These are phyloP conservation scores for Colletotrichum tanaceti DNA, from an alignment of 2,329 filamentous ascomycete species.

Conservation along the genomic window DNA sequence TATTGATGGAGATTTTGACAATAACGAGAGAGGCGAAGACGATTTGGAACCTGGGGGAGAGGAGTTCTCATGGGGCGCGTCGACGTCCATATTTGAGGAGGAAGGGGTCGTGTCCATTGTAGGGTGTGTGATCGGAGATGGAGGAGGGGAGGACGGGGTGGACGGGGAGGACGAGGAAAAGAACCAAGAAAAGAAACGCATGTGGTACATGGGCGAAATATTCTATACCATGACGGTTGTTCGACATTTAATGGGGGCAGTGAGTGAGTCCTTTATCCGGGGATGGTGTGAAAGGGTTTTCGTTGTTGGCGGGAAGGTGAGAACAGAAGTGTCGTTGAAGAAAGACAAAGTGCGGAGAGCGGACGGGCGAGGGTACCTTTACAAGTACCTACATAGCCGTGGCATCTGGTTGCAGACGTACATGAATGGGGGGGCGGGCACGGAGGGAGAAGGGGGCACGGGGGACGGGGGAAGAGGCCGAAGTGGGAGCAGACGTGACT, in stretches of 20 bases:
- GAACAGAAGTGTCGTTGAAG: constrained; percentile 41
- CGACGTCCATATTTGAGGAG: constrained; percentile 36
- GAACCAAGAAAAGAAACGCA: constrained; percentile 17
- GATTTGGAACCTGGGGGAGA: constrained; percentile 53
- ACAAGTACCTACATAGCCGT: constrained; percentile 36
- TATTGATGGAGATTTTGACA: constrained; percentile 65
- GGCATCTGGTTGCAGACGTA: constrained; percentile 31
- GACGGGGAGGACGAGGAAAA: constrained; percentile 14
- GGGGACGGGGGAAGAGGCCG: neutral
- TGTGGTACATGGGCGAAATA: constrained; percentile 29
- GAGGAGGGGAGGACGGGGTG: constrained; percentile 8
- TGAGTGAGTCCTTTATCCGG: constrained; percentile 25
- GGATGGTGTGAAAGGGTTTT: constrained; percentile 36
- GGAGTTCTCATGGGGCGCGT: constrained; percentile 25
- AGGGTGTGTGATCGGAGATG: constrained; percentile 28
- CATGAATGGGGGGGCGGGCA: constrained; percentile 28
- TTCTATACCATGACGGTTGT: constrained; percentile 40
- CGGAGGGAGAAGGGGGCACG: constrained; percentile 19
- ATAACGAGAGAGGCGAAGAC: constrained; percentile 66
- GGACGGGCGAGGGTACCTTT: constrained; percentile 39
- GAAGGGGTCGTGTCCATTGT: constrained; percentile 33
- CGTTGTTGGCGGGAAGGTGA: constrained; percentile 28
- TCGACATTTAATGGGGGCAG: constrained; percentile 4
- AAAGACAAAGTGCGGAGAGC: constrained; percentile 41
- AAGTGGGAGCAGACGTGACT: constrained; percentile 32